Evolutionary conservation across 2,329 filamentous ascomycete genomes (phyloP), one percentile per base, ranked within the genome.

Genomic region (Aspergillus costaricaensis): DNA sequence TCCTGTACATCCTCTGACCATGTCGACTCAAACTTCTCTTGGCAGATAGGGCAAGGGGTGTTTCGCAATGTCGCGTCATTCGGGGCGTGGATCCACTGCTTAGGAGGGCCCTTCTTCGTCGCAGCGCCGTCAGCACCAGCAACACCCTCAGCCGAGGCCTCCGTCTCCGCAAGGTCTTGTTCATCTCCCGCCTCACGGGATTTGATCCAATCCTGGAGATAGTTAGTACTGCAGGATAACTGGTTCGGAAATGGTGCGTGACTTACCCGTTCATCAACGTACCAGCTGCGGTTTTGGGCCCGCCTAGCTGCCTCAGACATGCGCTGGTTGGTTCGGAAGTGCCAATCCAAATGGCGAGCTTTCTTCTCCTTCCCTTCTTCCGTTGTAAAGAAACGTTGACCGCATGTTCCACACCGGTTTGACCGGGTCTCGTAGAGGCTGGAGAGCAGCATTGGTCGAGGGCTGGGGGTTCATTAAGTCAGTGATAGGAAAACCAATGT

Each of bases 1-100:
- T 99, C 94, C 76, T 98, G 92, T 17, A 90, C 91, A 64, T 96
- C 92, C 68, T 96, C 92, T 6, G 94, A 88, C 90, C 92, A 98
- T 65, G 90, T 90, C 66, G 91, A 92, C 78, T 96, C 90, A 69
- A 99, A 98, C 66, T 90, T 90, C 74, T 99, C 95, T 75, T 96
- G 93, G 75, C 95, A 98, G 68, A 99, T 96, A 2, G 92, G 92
- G 71, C 95, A 99, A 1, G 90, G 85, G 15, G 86, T 89, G 72
- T 92, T 93, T 60, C 89, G 86, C 25, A 90, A 83, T 25, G 86
- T 84, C 17, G 87, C 85, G 65, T 94, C 90, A 54, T 93, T 90
- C 0, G 94, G 95, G 1, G 95, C 93, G 2, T 88, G 86, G 12
- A 99, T 90, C 73, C 91, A 96, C 68, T 88, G 85, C 59, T 85